phyloP scores from a whole-genome alignment of 2,329 filamentous ascomycete genomes.

The Colletotrichum sp. region DNA sequence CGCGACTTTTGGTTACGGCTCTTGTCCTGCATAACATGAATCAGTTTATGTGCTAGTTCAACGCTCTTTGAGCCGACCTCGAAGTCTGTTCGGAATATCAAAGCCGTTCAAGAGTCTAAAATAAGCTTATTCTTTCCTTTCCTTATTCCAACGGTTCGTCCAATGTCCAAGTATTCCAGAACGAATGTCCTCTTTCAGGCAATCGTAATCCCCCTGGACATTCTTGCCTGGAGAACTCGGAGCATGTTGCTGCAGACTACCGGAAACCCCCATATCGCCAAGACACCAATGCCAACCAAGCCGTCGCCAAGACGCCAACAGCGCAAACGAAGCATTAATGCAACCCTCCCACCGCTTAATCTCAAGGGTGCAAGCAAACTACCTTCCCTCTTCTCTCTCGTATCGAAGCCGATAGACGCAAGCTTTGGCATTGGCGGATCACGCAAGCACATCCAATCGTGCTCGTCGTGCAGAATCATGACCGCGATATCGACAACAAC shows the following conservation, averaged over 20 bases:
- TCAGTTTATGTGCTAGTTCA: background rate
- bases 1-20: background rate
- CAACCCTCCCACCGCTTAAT: background rate
- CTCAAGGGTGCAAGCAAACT: background rate
- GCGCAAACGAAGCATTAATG: background rate
- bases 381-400: conserved; percentile 15
- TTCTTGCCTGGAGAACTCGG: background rate
- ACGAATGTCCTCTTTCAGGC: background rate
- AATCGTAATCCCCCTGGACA: background rate
- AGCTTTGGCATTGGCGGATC: background rate
- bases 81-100: background rate
- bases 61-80: background rate
- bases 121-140: background rate
- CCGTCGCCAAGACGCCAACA: conserved; percentile 13
- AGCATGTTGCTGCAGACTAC: background rate
- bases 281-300: background rate
- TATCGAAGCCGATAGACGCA: background rate
- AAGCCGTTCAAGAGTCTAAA: background rate
- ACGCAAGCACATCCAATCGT: background rate
- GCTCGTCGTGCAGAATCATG: background rate
- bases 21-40: background rate
- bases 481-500: background rate
- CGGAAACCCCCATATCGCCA: background rate
- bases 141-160: background rate
- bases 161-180: background rate